Conservation (phyloP, 1,284 basidiomycete genomes). For the Golubevia pallescens region DNA sequence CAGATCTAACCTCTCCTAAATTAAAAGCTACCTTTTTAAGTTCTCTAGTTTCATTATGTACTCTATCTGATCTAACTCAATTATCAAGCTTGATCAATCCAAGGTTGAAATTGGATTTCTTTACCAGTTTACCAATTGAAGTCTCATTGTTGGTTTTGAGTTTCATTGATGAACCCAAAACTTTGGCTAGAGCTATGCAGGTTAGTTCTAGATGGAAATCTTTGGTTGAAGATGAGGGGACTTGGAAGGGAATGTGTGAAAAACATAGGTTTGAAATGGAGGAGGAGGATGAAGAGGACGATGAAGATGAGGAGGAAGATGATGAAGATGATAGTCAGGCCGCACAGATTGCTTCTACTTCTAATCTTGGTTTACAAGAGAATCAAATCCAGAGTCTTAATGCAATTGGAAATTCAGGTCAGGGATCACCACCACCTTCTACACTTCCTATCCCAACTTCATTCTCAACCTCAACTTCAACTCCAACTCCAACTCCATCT, state of each 20-base stretch:
- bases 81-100: slow-evolving; percentile 78
- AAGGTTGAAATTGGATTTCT: slow-evolving; percentile 84
- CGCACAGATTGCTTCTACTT: no score
- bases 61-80: slow-evolving; percentile 78
- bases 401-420: no score
- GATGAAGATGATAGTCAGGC: background rate
- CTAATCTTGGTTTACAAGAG: no score
- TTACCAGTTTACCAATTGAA: slow-evolving; percentile 81
- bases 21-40: slow-evolving; percentile 28
- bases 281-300: slow-evolving; percentile 8
- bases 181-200: slow-evolving; percentile 75
- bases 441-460: no score
- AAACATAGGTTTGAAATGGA: slow-evolving; percentile 44
- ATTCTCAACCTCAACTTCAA: no score
- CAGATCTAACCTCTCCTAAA: slow-evolving; percentile 26
- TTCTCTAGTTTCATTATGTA: slow-evolving; percentile 57
- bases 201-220: slow-evolving; percentile 80
- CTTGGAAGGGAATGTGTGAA: slow-evolving; percentile 83
- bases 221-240: slow-evolving; percentile 79
- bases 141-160: slow-evolving; percentile 79
- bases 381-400: no score
- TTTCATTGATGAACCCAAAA: slow-evolving; percentile 81
- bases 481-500: no score
- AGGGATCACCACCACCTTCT: no score
- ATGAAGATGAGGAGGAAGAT: slow-evolving; percentile 11